A percentile compares a stretch with the other conserved stretches of the same genome.
phyloP scores from a whole-genome alignment of 192 early-diverging fungal genomes.

The Coemansia sp. region DNA sequence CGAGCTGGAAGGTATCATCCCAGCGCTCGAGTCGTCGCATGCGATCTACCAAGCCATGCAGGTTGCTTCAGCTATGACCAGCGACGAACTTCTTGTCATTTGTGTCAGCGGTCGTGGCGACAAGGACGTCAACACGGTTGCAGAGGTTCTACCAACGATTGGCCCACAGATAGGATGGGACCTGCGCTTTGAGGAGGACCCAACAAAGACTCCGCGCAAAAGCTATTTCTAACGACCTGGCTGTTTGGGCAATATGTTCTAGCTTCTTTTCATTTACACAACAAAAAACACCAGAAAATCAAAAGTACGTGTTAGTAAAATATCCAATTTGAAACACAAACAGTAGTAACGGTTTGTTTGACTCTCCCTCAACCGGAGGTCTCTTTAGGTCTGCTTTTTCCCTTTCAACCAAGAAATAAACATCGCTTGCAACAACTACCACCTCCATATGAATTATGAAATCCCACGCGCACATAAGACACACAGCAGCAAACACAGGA shows the following conservation, averaged over 20 bases:
- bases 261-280: too few relatives aligned
- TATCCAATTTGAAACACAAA: too few relatives aligned
- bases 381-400: too few relatives aligned
- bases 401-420: too few relatives aligned
- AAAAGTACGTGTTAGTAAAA: too few relatives aligned
- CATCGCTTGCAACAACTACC: background rate
- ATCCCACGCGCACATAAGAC: too few relatives aligned
- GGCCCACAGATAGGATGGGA: conserved; percentile 93
- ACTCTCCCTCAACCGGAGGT: too few relatives aligned
- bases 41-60: conserved; percentile 82
- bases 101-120: conserved; percentile 94
- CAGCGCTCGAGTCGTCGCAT: conserved; percentile 94
- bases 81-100: conserved; percentile 83
- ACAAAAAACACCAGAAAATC: too few relatives aligned
- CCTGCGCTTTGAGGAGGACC: conserved; percentile 59
- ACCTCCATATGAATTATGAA: too few relatives aligned
- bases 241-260: too few relatives aligned
- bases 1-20: conserved; percentile 87
- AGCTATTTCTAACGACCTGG: background rate
- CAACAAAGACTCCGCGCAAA: conserved; percentile 26
- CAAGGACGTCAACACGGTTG: conserved; percentile 95
- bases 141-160: conserved; percentile 83
- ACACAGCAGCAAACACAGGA: too few relatives aligned
- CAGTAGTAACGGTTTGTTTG: too few relatives aligned
- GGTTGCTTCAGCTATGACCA: conserved; percentile 69